A percentile compares a stretch with the other conserved stretches of the same genome.
Conservation (phyloP, 495 filamentous ascomycete species). For the Xylaria sp. region DNA sequence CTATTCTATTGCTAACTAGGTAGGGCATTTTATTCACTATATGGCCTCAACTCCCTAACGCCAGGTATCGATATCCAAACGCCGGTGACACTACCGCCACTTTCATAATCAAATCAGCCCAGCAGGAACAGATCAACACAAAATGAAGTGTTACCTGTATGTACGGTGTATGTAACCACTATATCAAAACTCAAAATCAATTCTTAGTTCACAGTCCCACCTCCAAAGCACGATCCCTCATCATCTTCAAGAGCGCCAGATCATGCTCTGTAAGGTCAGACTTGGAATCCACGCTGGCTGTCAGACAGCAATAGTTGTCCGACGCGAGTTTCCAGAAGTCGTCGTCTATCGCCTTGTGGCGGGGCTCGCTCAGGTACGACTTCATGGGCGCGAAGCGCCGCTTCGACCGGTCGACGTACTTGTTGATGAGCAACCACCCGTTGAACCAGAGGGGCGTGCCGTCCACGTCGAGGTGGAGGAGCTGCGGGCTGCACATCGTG, state of each 20-base stretch:
- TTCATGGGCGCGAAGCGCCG: slow-evolving; percentile 26
- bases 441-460: slow-evolving; percentile 41
- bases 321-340: slow-evolving; percentile 24
- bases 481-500: slow-evolving; percentile 39
- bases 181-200: neutral
- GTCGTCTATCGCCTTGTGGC: neutral
- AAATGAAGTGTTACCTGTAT: neutral
- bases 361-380: slow-evolving; percentile 20
- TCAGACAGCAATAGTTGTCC: slow-evolving; percentile 29
- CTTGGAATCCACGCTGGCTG: slow-evolving; percentile 1
- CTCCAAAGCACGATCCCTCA: slow-evolving; percentile 18
- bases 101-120: neutral
- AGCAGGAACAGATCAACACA: neutral
- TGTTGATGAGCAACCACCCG: slow-evolving; percentile 37
- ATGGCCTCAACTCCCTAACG: neutral
- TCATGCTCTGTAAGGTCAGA: neutral
- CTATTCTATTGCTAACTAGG: neutral
- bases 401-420: slow-evolving; percentile 24
- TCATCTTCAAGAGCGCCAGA: slow-evolving; percentile 20
- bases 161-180: neutral
- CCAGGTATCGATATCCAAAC: neutral
- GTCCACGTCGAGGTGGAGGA: slow-evolving; percentile 39
- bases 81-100: neutral
- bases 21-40: neutral
- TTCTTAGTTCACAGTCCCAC: slow-evolving; percentile 7